A percentile compares a stretch with the other conserved stretches of the same genome.
Evolutionary conservation across 164 flowering plant genomes (phyloP).

Genomic region (Liriodendron chinense): DNA sequence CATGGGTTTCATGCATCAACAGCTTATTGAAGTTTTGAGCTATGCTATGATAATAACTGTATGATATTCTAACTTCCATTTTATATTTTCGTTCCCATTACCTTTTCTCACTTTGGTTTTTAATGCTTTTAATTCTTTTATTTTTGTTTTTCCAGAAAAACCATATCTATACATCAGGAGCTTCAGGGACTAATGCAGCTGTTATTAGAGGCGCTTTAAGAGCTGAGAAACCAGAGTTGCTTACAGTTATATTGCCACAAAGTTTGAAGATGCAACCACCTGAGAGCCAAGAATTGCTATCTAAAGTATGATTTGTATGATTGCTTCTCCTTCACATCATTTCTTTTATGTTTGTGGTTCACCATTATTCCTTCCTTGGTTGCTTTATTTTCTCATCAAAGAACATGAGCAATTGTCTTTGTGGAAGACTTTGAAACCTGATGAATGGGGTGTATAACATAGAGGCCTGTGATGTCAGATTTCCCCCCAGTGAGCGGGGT

Average conservation of each 20-base stretch:
- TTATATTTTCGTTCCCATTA: neutral
- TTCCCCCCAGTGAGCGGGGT: too few relatives aligned
- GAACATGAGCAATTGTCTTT: too few relatives aligned
- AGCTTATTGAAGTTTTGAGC: slow-evolving; percentile 96
- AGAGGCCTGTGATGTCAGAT: too few relatives aligned
- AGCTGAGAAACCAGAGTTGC: slow-evolving; percentile 88
- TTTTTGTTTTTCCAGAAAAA: slow-evolving; percentile 60
- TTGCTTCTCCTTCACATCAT: neutral
- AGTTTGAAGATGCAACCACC: slow-evolving; percentile 92
- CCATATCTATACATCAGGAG: slow-evolving; percentile 96
- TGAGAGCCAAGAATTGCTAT: slow-evolving; percentile 90
- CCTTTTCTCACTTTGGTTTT: neutral
- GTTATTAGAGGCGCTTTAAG: slow-evolving; percentile 94
- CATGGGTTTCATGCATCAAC: slow-evolving; percentile 98
- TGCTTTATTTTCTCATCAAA: neutral
- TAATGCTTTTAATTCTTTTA: neutral
- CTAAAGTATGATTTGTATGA: slow-evolving; percentile 59
- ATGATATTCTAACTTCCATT: slow-evolving; percentile 27
- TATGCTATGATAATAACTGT: slow-evolving; percentile 98
- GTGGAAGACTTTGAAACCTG: too few relatives aligned
- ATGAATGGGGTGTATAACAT: too few relatives aligned
- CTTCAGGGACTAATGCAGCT: slow-evolving; percentile 98
- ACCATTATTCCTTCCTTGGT: neutral
- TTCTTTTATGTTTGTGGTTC: neutral
- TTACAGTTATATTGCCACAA: slow-evolving; percentile 96